Evolutionary conservation across 1,139 yeast species (phyloP), one percentile per base, ranked within the genome.

Genomic region (Yamadazyma triangularis): DNA sequence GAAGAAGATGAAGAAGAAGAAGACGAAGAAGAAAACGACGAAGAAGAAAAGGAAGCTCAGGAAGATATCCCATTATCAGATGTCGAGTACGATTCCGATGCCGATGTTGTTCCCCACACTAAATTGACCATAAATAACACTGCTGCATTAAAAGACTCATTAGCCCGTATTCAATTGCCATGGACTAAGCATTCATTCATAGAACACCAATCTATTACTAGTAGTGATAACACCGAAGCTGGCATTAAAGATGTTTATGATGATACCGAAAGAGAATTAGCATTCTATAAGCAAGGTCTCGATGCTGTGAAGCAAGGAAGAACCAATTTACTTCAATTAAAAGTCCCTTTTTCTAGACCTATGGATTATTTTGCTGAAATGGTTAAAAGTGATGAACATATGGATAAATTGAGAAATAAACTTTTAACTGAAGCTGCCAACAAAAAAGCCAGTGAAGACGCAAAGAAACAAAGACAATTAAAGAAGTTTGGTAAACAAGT

Each of bases 401-500:
- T 91, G 99, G 96, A 88, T 53, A 86, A 79, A 60, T 73, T 91
- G 50, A 88, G 87, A 70, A 68, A 70, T 53, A 87, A 86, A 59
- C 71, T 91, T 48, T 70, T 88, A 27, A 74, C 77, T 40, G 96
- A 87, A 53, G 96, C 95, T 31, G 83, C 93, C 23, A 82, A 84
- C 52, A 86, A 84, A 74, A 85, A 85, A 61, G 96, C 96, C 2
- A 73, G 88, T 29, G 93, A 86, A 58, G 97, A 88, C 35, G 95
- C 97, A 23, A 84, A 85, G 66, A 83, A 83, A 60, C 97, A 91
- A 66, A 81, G 98, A 62, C 83, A 83, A 44, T 77, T 91, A 58
- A 91, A 89, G 80, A 91, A 91, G 69, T 89, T 87, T 48, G 98
- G 98, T 62, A 91, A 91, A 66, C 95, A 89, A 67, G 97, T 89